Base-by-base conservation (phyloP, 352 stramenopile species). In the Phytophthora palmivora region DNA sequence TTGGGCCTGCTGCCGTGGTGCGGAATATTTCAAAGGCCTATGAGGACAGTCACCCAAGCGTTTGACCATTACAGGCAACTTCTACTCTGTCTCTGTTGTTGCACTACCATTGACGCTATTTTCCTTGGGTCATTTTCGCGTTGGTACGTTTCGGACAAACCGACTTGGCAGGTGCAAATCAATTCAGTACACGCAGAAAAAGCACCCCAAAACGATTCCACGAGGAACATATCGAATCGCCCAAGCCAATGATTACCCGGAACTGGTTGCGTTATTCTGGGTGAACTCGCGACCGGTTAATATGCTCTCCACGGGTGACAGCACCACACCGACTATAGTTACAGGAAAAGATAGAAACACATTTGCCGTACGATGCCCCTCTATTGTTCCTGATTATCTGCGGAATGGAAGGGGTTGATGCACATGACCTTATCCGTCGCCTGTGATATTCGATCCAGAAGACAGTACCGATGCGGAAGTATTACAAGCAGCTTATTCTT, bases 101-200 rank as follows among this genome's bases (percentile, higher is more conserved):
- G n/a, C 24, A 7, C 37, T 63, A 7, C 49, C 50, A 7, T 19
- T 61, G 0, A 64, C 57, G 28, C 18, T 73, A 4, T 18, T 70
- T 2, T 24, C 42, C 15, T 51, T 60, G 34, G 39, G 48, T 0
- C 28, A 62, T 0, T 71, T 69, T 30, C 44, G 66, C 12, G 52
- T 70, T 15, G 58, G 53, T 10, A 70, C 57, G 1, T 32, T 60
- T 0, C 54, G 63, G 0, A 61, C 28, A 0, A 61, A 65, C 12
- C 48, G 58, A 0, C 22, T 69, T 0, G 62, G 63, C 3, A 67
- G 42, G 43, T 64, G 53, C 30, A 48, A 56, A 6, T 2, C 26
- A 0, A 60, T 70, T 11, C 32, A 63, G 19, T 76, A 52, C 37
- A 58, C 26, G 0, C n/a, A 55, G 5, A 67, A 60, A 14, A 52